These are phyloP conservation scores for Grosmannia serpens DNA, from an alignment of 2,329 filamentous ascomycete genomes.

Conservation along the genomic window DNA sequence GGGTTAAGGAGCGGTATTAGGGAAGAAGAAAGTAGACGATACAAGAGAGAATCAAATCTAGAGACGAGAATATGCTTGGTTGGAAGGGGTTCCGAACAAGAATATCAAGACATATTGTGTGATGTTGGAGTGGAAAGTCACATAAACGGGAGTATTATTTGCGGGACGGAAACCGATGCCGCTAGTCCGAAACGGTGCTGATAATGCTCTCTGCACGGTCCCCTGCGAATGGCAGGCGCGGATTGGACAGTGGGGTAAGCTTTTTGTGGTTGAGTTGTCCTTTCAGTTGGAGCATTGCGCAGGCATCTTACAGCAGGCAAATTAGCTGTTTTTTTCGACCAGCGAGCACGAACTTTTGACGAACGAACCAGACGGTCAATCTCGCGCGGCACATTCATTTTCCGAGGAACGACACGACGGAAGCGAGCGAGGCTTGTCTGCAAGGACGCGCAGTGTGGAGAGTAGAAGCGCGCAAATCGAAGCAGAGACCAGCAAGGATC, in stretches of 20 bases:
- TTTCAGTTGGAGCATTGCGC: conserved; percentile 3
- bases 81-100: too few species aligned
- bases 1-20: conserved; percentile 51
- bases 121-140: too few species aligned
- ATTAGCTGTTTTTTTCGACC: background rate
- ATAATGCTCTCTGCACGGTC: background rate
- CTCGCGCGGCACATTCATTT: background rate
- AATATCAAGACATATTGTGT: too few species aligned
- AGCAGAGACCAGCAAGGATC: background rate
- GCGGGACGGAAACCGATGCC: too few species aligned
- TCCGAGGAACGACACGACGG: background rate
- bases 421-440: background rate
- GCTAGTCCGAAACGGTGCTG: background rate
- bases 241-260: background rate
- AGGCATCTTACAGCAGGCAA: background rate
- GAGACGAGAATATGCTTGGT: too few species aligned
- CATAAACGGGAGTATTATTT: too few species aligned
- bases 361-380: background rate
- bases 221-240: background rate
- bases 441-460: background rate
- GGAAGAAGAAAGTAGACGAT: too few species aligned
- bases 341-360: background rate
- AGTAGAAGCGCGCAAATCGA: background rate
- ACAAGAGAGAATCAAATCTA: too few species aligned
- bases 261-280: conserved; percentile 10